Base-by-base conservation (phyloP, 225 moss, liverwort and hornwort genomes). In the Marchantia paleacea region DNA sequence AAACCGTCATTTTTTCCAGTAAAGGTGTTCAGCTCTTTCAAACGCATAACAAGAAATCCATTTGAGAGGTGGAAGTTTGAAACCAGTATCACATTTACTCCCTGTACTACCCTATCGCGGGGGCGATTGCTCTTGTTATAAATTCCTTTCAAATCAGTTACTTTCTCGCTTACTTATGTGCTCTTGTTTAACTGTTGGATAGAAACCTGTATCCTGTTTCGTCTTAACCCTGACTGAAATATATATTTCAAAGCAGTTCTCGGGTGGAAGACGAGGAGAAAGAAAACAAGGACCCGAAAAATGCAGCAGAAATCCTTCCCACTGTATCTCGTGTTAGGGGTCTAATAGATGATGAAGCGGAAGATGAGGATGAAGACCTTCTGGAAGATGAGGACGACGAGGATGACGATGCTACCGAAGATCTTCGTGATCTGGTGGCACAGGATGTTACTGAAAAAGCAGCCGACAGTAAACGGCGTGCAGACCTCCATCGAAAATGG, bases 321-420 rank as follows among this genome's bases (percentile, higher is more conserved):
- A 51, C 79, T 72, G 90, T 91, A 66, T 79, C 92, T 47, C 87
- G 91, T 85, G 91, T 92, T 29, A 79, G 91, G 75, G 92, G 86
- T 69, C 81, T 96, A 6, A 87, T 96, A 62, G 96, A 97, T 85
- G 96, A 97, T 66, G 96, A 97, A 83, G 96, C 96, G 20, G 96
- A 97, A 76, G 96, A 97, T 81, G 96, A 96, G 83, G 96, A 87
- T 87, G 91, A 92, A 84, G 92, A 91, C 53, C 84, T 92, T 65
- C 80, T 90, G 55, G 92, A 92, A 6, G 96, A 96, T 75, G 92
- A 96, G 84, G 93, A 90, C 52, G 87, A 80, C 52, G 96, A 76
- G 3, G 90, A 81, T 7, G 89, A 89, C 24, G 91, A 91, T 79
- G 52, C 90, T 75, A 89, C 72, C n/a, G 90, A 85, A 30, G 94